Evolutionary conservation across 2,329 filamentous ascomycete species (phyloP), one percentile per base, ranked within the genome.

Genomic region (Plenodomus biglobosus): DNA sequence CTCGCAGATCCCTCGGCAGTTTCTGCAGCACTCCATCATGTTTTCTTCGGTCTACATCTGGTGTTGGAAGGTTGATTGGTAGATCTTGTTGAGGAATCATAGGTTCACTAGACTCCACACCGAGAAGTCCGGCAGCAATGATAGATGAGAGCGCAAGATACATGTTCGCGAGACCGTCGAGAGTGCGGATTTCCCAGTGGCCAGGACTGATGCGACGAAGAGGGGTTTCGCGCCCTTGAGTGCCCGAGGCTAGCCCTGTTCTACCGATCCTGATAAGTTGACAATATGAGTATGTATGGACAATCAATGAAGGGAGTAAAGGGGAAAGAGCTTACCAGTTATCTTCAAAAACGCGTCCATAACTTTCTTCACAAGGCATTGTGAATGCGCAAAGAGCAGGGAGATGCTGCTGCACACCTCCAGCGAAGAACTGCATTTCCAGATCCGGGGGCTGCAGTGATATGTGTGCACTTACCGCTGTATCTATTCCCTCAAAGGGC

Each of bases 101-200:
- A 40, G 68, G 53, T 45, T 75, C 48, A 15, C 46, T 54, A 1
- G 73, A 68, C 1, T 64, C 56, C 2, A 89, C 57, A 0, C 87
- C 87, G 1, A 77, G 52, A 0, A 80, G 70, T 0, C 87, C 87
- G 0, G 82, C 81, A 0, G 76, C 77, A 0, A 90, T 62, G 0
- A 90, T 64, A 0, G 82, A 84, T 0, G 80, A 78, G 16, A 88
- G 68, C 0, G 82, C 86, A 1, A 95, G 70, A 64, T 94, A 95
- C 44, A 85, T 82, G 64, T 95, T 95, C 2, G 88, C 87, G 16
- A 90, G 72, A 0, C 89, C 90, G 62, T 95, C 90, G n/a, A 92
- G 64, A 45, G 81, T 83, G 63, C 90, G 86, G 18, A 95, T 59
- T 71, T 95, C 90, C 86, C 88, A 95, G 62, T 90, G 85, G 17